Conservation (phyloP, 208 protist genomes). For the Acanthamoeba triangularis region DNA sequence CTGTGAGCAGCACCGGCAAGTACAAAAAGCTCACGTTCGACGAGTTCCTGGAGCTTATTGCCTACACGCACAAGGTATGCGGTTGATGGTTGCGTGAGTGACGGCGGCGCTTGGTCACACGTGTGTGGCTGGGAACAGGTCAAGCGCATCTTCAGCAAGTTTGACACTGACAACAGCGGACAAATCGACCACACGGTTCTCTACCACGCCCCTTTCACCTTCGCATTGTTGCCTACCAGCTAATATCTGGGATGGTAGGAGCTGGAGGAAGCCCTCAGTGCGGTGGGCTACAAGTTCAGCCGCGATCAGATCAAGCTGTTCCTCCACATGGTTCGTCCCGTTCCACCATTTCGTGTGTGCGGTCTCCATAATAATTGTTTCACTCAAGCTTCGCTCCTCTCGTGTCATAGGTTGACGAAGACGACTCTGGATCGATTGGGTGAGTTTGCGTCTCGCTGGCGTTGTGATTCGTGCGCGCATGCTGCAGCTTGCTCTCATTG, state of each 20-base stretch:
- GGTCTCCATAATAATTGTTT: too few species aligned
- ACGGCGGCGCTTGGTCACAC: background rate
- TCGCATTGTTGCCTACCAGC: too few species aligned
- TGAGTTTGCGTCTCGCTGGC: too few species aligned
- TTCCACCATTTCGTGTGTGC: too few species aligned
- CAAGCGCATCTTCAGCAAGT: background rate
- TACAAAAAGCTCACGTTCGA: background rate
- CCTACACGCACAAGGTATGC: background rate
- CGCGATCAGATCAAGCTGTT: background rate
- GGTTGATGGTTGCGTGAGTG: too few species aligned
- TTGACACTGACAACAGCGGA: background rate
- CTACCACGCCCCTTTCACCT: too few species aligned
- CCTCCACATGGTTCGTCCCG: background rate
- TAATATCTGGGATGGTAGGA: background rate
- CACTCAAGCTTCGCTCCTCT: background rate
- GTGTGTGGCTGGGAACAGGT: too few species aligned
- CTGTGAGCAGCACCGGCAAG: background rate
- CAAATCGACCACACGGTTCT: background rate
- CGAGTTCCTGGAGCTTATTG: background rate
- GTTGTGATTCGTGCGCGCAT: too few species aligned
- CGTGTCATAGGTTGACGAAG: background rate
- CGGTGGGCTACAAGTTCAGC: slow-evolving; percentile 15
- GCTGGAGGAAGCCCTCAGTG: background rate
- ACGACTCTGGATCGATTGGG: background rate
- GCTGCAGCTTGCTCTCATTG: background rate